Conservation (phyloP, 257 asterid genomes). For the Penstemon barbatus region DNA sequence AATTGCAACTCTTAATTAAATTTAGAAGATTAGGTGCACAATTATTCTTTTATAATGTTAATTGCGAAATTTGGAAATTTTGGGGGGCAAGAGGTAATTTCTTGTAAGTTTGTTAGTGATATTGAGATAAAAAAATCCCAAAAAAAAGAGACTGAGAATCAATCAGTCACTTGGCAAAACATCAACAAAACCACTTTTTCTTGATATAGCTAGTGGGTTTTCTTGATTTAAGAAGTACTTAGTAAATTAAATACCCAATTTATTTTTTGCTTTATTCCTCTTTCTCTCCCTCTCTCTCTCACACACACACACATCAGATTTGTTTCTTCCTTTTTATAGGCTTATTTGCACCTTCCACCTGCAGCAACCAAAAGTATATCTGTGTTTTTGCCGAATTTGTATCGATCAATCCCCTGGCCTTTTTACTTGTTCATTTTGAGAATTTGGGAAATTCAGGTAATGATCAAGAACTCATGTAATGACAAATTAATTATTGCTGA, state of each 20-base stretch:
- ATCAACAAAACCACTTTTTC: conserved; percentile 1
- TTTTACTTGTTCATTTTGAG: neutral
- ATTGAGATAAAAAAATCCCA: neutral
- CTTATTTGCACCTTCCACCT: conserved; percentile 10
- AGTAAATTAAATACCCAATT: too few species aligned
- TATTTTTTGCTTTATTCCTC: neutral
- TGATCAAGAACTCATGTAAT: too few species aligned
- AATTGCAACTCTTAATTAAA: too few species aligned
- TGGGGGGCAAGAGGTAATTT: too few species aligned
- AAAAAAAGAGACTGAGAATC: conserved; percentile 31
- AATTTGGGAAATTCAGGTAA: neutral
- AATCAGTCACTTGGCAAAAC: conserved; percentile 24
- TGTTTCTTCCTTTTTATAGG: conserved; percentile 30
- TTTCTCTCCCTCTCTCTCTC: neutral
- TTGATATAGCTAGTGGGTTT: neutral
- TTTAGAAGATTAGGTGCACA: too few species aligned
- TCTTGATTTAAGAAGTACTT: neutral
- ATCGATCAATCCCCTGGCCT: neutral
- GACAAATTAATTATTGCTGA: too few species aligned
- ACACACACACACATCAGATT: neutral
- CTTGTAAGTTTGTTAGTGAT: neutral
- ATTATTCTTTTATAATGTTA: too few species aligned
- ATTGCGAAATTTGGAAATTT: too few species aligned
- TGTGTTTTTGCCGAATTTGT: conserved; percentile 39
- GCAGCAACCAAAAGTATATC: conserved; percentile 28